Evolutionary conservation across 2,329 filamentous ascomycete genomes (phyloP).

Genomic region (Beauveria sp.): DNA sequence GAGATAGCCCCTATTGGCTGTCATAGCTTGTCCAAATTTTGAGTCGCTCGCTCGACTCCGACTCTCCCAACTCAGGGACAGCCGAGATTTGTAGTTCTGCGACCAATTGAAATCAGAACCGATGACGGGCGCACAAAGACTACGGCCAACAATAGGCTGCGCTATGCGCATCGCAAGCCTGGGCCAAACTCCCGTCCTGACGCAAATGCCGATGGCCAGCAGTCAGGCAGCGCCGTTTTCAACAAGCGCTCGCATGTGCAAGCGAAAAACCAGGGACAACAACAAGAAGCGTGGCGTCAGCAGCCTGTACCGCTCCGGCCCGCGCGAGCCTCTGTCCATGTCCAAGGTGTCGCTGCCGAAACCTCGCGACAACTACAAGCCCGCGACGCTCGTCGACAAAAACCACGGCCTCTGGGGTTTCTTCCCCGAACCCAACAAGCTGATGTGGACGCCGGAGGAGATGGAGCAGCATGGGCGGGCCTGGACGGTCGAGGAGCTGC

Average conservation of each 20-base stretch:
- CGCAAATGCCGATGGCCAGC: background rate
- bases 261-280: slow-evolving; percentile 58
- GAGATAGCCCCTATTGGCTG: slow-evolving; percentile 6
- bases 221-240: slow-evolving; percentile 35
- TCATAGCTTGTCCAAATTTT: slow-evolving; percentile 3
- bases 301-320: slow-evolving; percentile 68
- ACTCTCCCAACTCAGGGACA: slow-evolving; percentile 3
- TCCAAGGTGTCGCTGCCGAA: slow-evolving; percentile 64
- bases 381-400: slow-evolving; percentile 52
- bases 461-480: slow-evolving; percentile 66
- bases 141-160: slow-evolving; percentile 4
- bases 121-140: slow-evolving; percentile 7
- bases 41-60: background rate
- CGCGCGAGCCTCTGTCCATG: slow-evolving; percentile 65
- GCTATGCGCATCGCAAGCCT: slow-evolving; percentile 2
- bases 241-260: slow-evolving; percentile 43
- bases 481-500: slow-evolving; percentile 81
- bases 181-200: background rate
- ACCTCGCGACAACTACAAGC: slow-evolving; percentile 56
- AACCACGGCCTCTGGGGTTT: slow-evolving; percentile 91
- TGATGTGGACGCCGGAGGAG: slow-evolving; percentile 66
- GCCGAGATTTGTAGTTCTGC: background rate
- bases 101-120: background rate
- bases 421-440: slow-evolving; percentile 63
- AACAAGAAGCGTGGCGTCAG: slow-evolving; percentile 78